Percentiles rank a stretch among this genome's conserved stretches.
Evolutionary conservation across 2,329 filamentous ascomycete genomes (phyloP).

Genomic region (Phoma sp.): DNA sequence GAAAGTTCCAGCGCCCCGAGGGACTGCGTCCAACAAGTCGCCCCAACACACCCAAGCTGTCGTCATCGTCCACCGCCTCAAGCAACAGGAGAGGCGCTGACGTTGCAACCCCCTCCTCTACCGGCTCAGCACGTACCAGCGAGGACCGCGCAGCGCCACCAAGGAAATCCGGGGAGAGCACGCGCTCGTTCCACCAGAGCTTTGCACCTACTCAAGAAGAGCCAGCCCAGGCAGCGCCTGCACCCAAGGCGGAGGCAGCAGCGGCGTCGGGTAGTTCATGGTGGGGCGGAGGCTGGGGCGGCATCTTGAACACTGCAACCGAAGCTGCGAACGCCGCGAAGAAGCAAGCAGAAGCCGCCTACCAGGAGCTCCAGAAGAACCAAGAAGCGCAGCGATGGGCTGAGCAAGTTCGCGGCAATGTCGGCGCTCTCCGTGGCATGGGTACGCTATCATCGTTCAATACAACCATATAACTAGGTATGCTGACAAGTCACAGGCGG

Average conservation of each 20-base stretch:
- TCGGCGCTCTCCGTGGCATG: constrained; percentile 76
- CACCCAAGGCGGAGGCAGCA: constrained; percentile 58
- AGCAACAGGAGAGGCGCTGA: constrained; percentile 48
- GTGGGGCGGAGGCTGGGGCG: constrained; percentile 79
- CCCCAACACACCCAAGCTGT: constrained; percentile 80
- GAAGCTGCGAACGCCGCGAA: constrained; percentile 83
- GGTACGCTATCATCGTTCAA: constrained; percentile 69
- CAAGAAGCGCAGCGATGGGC: constrained; percentile 97
- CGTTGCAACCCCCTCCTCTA: constrained; percentile 49
- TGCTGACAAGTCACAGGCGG: constrained; percentile 67
- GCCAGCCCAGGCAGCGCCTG: constrained; percentile 55
- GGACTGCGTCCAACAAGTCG: constrained; percentile 70
- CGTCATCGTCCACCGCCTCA: constrained; percentile 54
- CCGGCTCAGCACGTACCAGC: constrained; percentile 51
- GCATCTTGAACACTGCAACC: constrained; percentile 79
- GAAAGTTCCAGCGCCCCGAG: constrained; percentile 57
- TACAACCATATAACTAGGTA: too few species aligned
- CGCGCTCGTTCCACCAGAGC: constrained; percentile 73
- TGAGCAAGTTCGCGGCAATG: constrained; percentile 89
- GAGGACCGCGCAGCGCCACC: constrained; percentile 67
- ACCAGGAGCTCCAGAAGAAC: constrained; percentile 94
- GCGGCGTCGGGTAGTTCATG: constrained; percentile 47
- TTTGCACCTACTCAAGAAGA: constrained; percentile 68
- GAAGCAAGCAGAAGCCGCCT: constrained; percentile 90
- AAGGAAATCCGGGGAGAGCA: constrained; percentile 81